Evolutionary conservation across 108 stramenopile genomes (phyloP).

Genomic region (Mediolabrus comicus): DNA sequence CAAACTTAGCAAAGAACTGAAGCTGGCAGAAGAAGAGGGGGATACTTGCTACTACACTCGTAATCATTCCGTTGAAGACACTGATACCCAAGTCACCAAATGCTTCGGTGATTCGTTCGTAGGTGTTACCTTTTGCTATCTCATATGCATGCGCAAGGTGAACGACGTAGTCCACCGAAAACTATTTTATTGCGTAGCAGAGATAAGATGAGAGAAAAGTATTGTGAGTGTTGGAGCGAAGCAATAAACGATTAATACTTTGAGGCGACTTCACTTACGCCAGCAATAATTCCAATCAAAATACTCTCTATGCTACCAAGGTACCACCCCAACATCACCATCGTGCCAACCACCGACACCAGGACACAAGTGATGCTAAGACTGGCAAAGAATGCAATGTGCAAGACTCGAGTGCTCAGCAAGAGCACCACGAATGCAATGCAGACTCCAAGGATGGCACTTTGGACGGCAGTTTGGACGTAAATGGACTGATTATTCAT

Average conservation of each 20-base stretch:
- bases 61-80: slow-evolving; percentile 64
- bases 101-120: slow-evolving; percentile 44
- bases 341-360: slow-evolving; percentile 44
- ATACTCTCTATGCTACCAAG: slow-evolving; percentile 44
- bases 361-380: slow-evolving; percentile 49
- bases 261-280: too few relatives aligned
- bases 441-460: slow-evolving; percentile 42
- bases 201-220: too few relatives aligned
- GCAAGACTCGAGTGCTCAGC: slow-evolving; percentile 40
- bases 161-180: slow-evolving; percentile 52
- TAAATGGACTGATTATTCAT: slow-evolving; percentile 66
- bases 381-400: slow-evolving; percentile 52
- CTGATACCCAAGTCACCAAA: slow-evolving; percentile 58
- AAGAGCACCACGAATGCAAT: slow-evolving; percentile 57
- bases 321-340: slow-evolving; percentile 54
- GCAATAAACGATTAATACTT: too few relatives aligned
- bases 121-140: slow-evolving; percentile 26
- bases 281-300: slow-evolving; percentile 49
- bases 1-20: slow-evolving; percentile 62
- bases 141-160: slow-evolving; percentile 55
- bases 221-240: too few relatives aligned
- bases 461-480: slow-evolving; percentile 40
- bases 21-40: slow-evolving; percentile 59
- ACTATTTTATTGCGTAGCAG: too few relatives aligned
- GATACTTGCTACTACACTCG: slow-evolving; percentile 48